Percentiles rank a stretch among this genome's conserved stretches.
Conservation (phyloP, 345 rosid genomes). For the Trapa bicornis region DNA sequence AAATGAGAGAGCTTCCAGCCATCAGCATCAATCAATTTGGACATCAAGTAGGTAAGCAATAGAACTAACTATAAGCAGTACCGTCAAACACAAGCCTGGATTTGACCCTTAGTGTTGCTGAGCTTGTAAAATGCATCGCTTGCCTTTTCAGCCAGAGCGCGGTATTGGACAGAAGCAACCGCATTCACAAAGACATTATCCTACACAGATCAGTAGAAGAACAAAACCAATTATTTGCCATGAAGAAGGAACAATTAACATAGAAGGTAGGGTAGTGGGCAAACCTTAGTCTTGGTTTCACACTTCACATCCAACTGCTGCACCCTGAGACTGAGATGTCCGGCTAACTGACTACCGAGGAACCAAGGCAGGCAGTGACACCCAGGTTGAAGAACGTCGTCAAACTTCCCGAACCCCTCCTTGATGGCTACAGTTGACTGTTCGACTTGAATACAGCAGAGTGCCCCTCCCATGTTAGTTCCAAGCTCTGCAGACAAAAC, state of each 20-base stretch:
- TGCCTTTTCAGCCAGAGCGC: slow-evolving; percentile 4
- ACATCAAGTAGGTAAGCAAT: not conserved
- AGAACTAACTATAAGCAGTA: not conserved
- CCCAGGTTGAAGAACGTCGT: slow-evolving; percentile 28
- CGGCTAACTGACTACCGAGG: slow-evolving; percentile 24
- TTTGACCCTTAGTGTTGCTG: slow-evolving; percentile 26
- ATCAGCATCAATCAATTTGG: too few relatives aligned
- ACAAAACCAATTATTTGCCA: not conserved
- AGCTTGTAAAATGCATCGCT: slow-evolving; percentile 33
- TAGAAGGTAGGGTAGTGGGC: not conserved
- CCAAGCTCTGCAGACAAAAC: not conserved
- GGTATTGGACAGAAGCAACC: not conserved
- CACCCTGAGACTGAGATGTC: slow-evolving; percentile 28
- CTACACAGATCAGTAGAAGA: not conserved
- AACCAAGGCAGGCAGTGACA: slow-evolving; percentile 35
- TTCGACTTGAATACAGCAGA: slow-evolving; percentile 23
- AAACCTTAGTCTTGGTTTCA: slow-evolving; percentile 33
- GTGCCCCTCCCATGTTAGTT: slow-evolving; percentile 26
- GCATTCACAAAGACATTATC: not conserved
- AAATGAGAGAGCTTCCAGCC: too few relatives aligned
- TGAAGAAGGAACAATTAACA: not conserved
- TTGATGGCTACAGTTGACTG: slow-evolving; percentile 28
- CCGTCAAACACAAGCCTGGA: slow-evolving; percentile 40
- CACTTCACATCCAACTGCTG: slow-evolving; percentile 34
- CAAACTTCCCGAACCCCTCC: slow-evolving; percentile 31